phyloP scores from a whole-genome alignment of 768 basidiomycete genomes.

The Tulasnella sp. region DNA sequence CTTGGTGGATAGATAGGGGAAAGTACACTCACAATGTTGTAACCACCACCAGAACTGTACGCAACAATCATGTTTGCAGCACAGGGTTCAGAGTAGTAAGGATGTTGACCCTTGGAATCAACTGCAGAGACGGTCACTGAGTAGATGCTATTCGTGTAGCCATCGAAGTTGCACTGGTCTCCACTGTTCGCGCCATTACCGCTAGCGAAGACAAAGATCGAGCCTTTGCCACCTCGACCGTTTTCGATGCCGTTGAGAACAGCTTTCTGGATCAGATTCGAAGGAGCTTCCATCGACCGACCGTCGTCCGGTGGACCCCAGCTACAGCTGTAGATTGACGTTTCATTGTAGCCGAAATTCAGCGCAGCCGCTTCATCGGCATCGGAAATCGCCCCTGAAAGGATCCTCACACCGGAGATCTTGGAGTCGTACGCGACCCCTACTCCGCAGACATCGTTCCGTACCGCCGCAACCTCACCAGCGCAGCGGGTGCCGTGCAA shows the following conservation, averaged over 20 bases:
- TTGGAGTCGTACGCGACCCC: slow-evolving; percentile 88
- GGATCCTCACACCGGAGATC: slow-evolving; percentile 87
- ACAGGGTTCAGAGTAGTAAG: slow-evolving; percentile 95
- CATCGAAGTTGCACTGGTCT: slow-evolving; percentile 99
- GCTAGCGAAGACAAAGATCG: slow-evolving; percentile 91
- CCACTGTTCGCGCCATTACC: slow-evolving; percentile 86
- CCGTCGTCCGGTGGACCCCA: slow-evolving; percentile 99
- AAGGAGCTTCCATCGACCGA: slow-evolving; percentile 85
- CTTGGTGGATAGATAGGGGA: background rate
- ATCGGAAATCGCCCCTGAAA: slow-evolving; percentile 90
- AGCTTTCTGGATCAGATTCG: slow-evolving; percentile 82
- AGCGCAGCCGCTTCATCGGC: slow-evolving; percentile 90
- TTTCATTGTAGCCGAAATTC: slow-evolving; percentile 87
- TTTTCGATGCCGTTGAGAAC: slow-evolving; percentile 87
- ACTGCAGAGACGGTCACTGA: slow-evolving; percentile 93
- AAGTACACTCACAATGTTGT: slow-evolving; percentile 64
- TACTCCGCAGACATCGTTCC: slow-evolving; percentile 87
- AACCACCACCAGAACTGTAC: slow-evolving; percentile 88
- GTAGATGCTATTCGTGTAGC: slow-evolving; percentile 96
- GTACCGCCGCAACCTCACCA: slow-evolving; percentile 86
- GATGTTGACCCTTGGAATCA: slow-evolving; percentile 86
- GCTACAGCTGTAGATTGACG: slow-evolving; percentile 88
- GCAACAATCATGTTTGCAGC: slow-evolving; percentile 95
- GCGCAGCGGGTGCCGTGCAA: slow-evolving; percentile 97
- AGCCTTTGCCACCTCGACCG: slow-evolving; percentile 81